Base-by-base conservation (phyloP, 106 monocot genomes). In the Cymbidium sinense region DNA sequence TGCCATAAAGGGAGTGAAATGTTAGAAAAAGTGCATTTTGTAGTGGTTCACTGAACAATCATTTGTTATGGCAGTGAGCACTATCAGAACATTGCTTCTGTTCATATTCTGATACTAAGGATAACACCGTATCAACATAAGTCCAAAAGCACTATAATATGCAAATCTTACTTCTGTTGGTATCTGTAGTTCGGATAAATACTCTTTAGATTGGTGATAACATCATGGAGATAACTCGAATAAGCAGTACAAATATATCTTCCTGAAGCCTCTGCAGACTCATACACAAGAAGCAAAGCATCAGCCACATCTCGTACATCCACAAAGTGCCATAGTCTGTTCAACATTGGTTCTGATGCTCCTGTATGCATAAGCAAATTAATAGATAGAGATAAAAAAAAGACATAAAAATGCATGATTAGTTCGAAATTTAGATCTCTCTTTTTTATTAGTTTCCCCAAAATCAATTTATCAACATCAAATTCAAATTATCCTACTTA, bases 221-320 rank as follows among this genome's bases (percentile, higher is more conserved):
- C 28, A 6, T 88, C 88, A 2, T 34, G 36, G 2, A 81, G 8
- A 50, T 78, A 79, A 6, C 80, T 80, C 18, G 19, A 9, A 75
- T 85, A 77, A 34, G 86, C 39, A 9, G 73, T 50, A 55, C 79
- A 88, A 15, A 90, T 83, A 64, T 90, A 83, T 11, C 90, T 82
- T 34, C 93, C 86, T 5, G 86, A 88, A 76, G 88, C 88, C 43
- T 88, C 86, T 47, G 84, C 79, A n/a, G 88, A 83, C 82, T 90
- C 86, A 50, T 93, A 93, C 5, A 81, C 79, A 25, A 90, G 62
- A 70, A 93, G 82, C 37, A 90, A 67, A 50, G 90, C 93, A 75
- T 90, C 85, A 29, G 85, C 90, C n/a, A 89, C 85, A 80, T 93
- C 93, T 81, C 93, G 79, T 44, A 91, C 91, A 83, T 91, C 91